Base-by-base conservation (phyloP, 768 basidiomycete genomes). In the Boletellus ananas region DNA sequence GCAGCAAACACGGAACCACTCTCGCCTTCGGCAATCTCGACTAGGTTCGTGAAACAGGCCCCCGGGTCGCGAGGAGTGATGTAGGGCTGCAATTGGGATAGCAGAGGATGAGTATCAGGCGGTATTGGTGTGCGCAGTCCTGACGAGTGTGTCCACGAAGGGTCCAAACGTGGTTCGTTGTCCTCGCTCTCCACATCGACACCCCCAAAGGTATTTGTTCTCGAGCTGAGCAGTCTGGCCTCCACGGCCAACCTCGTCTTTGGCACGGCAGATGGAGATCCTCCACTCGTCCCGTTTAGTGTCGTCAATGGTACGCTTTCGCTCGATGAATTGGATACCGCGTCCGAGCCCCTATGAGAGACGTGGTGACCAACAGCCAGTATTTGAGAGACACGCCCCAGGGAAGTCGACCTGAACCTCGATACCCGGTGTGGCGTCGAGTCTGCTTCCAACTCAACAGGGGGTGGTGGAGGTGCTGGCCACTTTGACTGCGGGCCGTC, bases 1-100 rank as follows among this genome's bases (percentile, higher is more conserved):
- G 77, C 79, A 14, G 74, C 71, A 50, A 70, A 80, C 17, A 93
- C 86, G 2, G 79, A 83, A 4, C 90, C 90, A 36, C 79, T 85
- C 61, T 91, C 90, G 29, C 90, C 89, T 63, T 91, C 86, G 0
- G 87, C 90, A 25, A 93, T 84, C 68, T 90, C 90, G 47, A 77
- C 79, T 40, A 90, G 70, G 52, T 88, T 80, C 9, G 74, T 68
- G 65, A 87, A 91, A 50, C 79, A 76, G 4, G 78, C 73, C 1
- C 77, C 72, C 4, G 88, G 89, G 60, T 90, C 79, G 17, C 79
- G 65, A 1, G 81, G 77, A 55, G 84, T 77, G 58, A 91, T 85
- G 63, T 82, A 87, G 23, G 78, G 74, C 40, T 56, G 53, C 75
- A 78, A 20, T 84, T 70, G 50, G 2, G 1, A 84, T 80, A 34